Evolutionary conservation across 2,329 filamentous ascomycete genomes (phyloP), one percentile per base, ranked within the genome.

Genomic region (Coniochaeta ligniaria): DNA sequence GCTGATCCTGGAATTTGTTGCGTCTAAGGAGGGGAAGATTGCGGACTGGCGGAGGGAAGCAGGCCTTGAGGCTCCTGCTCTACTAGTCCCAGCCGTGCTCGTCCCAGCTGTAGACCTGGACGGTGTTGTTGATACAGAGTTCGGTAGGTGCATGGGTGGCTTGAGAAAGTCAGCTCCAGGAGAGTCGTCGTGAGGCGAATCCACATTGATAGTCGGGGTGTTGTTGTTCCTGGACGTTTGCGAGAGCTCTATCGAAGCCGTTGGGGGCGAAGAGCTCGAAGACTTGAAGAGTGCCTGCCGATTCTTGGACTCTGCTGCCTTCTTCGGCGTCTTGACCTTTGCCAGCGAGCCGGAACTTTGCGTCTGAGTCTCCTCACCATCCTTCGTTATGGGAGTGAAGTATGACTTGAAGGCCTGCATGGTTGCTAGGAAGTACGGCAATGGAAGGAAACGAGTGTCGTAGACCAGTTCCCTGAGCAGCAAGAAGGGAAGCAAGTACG

Each of bases 1-100:
- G 47, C 75, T 77, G 36, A 81, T 77, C 58, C 72, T 71, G 35
- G 72, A 66, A 71, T 80, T 77, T 63, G 76, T 71, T 57, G 75
- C 74, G 62, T 78, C 75, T 45, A 73, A 73, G 1, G 63, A 61
- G 12, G 75, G 75, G 60, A 73, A 77, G 59, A 75, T 58, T 2
- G 22, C 9, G 8, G 75, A 76, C 55, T 64, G 38, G 6, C 64
- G 64, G 26, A 65, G 43, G 16, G 67, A 65, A 6, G 65, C n/a
- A 7, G 60, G 41, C 28, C 64, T 62, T 1, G 63, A 65, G 9
- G 47, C 47, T 16, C 6, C 24, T 9, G 14, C 22, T 28, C 4
- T 50, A 22, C 9, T 28, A 3, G 6, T 50, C 8, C 9, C 45
- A 14, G 45, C 6, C 35, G 47, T 52, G 47, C 22, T 31, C 9